Conservation (phyloP, 2,329 filamentous ascomycete species). For the Xylaria sp. region DNA sequence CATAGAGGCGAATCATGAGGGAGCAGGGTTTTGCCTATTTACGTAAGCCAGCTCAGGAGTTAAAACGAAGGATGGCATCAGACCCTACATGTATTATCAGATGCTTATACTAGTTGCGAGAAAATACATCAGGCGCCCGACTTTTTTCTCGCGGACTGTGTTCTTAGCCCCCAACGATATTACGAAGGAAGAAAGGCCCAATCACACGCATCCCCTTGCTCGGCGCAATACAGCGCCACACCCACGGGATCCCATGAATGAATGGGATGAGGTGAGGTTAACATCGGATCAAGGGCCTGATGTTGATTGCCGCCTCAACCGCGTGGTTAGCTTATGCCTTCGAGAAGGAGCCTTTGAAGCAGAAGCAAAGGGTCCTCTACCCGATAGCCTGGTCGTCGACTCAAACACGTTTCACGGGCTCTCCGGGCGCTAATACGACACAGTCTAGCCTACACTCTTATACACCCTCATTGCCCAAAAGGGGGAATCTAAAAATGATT, state of each 20-base stretch:
- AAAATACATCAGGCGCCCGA: neutral
- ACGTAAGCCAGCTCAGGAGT: neutral
- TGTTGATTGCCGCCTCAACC: constrained; percentile 27
- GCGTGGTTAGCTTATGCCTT: constrained; percentile 33
- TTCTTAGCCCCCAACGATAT: neutral
- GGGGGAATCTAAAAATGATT: neutral
- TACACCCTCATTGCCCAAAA: constrained; percentile 2
- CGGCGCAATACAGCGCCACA: constrained; percentile 28
- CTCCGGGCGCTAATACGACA: constrained; percentile 10
- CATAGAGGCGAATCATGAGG: constrained; percentile 9
- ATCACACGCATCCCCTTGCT: neutral
- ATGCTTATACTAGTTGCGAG: neutral
- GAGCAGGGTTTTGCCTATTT: neutral
- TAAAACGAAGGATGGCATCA: neutral
- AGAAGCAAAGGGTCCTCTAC: constrained; percentile 7
- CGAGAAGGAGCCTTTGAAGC: neutral
- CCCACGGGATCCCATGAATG: constrained; percentile 15
- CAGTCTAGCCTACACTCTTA: neutral
- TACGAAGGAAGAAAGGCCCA: constrained; percentile 1
- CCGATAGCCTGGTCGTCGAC: constrained; percentile 15
- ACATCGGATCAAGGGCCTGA: constrained; percentile 8
- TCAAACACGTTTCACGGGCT: constrained; percentile 10
- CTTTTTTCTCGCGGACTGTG: neutral
- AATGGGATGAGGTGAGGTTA: neutral
- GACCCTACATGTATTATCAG: neutral